Conservation (phyloP, 148 eudicot species). For the Arbutus unedo region DNA sequence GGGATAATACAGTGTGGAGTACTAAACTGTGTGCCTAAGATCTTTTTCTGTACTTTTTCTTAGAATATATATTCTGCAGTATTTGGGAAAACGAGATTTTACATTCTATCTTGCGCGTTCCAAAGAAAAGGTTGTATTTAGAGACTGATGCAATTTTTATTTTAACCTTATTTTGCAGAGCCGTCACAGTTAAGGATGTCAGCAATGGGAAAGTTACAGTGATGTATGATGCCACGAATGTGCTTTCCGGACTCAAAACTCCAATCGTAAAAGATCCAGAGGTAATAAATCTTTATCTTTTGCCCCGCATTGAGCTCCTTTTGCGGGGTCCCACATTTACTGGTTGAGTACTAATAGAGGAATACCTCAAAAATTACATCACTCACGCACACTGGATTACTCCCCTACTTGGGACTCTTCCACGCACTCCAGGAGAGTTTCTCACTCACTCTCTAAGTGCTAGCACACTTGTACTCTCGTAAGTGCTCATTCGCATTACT, state of each 20-base stretch:
- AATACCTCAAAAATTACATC: too few relatives aligned
- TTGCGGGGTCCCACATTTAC: neutral
- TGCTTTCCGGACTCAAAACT: constrained; percentile 46
- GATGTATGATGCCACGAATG: constrained; percentile 60
- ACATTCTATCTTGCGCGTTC: neutral
- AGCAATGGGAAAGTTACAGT: constrained; percentile 36
- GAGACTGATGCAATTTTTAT: neutral
- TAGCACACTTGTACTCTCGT: too few relatives aligned
- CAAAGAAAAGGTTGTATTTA: neutral
- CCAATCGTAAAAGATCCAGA: constrained; percentile 51
- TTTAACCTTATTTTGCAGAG: constrained; percentile 30
- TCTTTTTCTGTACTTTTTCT: neutral
- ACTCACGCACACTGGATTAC: too few relatives aligned
- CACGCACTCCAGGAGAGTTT: too few relatives aligned
- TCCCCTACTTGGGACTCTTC: too few relatives aligned
- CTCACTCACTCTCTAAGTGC: too few relatives aligned
- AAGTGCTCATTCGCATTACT: too few relatives aligned
- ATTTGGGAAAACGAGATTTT: neutral
- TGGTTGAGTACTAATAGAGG: too few relatives aligned
- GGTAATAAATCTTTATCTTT: constrained; percentile 31
- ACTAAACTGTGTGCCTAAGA: neutral
- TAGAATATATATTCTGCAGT: neutral
- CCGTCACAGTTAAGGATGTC: constrained; percentile 45
- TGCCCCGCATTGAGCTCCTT: neutral
- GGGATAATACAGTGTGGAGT: neutral